Conservation (phyloP, 805 yeast species). For the Metschnikowia lochheadii region DNA sequence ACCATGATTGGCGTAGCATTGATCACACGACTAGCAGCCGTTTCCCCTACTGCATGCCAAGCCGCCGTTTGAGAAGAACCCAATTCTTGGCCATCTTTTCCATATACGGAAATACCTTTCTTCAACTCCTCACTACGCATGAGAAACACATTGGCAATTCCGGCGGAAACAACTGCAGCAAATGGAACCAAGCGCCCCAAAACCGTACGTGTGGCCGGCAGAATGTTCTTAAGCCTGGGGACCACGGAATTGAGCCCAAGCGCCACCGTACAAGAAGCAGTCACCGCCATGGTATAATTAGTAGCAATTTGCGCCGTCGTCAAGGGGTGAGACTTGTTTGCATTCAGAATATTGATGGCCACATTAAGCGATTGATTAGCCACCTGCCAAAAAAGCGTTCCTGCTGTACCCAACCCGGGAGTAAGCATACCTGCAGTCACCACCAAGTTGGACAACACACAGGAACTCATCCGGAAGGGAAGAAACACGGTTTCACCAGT, state of each 20-base stretch:
- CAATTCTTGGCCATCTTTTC: conserved; percentile 56
- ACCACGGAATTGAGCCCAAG: conserved; percentile 86
- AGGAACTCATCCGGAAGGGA: conserved; percentile 96
- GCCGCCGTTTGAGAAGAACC: conserved; percentile 84
- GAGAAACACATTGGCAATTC: conserved; percentile 89
- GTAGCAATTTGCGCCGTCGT: conserved; percentile 71
- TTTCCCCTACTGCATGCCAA: conserved; percentile 88
- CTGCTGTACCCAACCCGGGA: conserved; percentile 84
- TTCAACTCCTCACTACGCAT: conserved; percentile 95
- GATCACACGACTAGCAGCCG: conserved; percentile 90
- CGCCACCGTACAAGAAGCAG: conserved; percentile 94
- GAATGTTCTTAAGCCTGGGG: conserved; percentile 72
- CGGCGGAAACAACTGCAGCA: conserved; percentile 98
- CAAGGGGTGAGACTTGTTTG: conserved; percentile 91
- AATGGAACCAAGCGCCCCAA: conserved; percentile 90
- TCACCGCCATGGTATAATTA: conserved; percentile 83
- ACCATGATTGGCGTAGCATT: conserved; percentile 98
- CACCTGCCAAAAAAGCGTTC: conserved; percentile 96
- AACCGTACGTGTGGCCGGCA: conserved; percentile 65
- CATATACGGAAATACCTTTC: conserved; percentile 74
- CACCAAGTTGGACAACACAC: conserved; percentile 87
- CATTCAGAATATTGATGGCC: conserved; percentile 93
- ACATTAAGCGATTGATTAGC: conserved; percentile 96
- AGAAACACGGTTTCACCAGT: conserved; percentile 88
- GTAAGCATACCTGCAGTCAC: conserved; percentile 98